Conservation (phyloP, 1,284 basidiomycete species). For the Cutaneotrichosporon spelunceum region DNA sequence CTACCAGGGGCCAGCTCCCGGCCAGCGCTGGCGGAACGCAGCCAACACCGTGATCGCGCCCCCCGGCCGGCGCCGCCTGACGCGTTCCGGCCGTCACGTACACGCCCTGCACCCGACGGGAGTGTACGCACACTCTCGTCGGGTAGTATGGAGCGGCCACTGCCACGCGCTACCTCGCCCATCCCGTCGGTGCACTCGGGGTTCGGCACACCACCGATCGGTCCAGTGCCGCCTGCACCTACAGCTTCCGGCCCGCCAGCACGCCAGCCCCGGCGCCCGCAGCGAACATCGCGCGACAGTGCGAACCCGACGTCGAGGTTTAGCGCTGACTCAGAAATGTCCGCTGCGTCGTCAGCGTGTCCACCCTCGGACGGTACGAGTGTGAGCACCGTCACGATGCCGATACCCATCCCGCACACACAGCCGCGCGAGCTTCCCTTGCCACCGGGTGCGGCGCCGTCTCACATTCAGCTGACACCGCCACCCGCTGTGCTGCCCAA, state of each 20-base stretch:
- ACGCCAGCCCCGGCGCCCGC: not conserved
- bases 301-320: constrained; percentile 35
- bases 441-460: not conserved
- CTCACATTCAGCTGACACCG: not conserved
- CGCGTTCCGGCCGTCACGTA: constrained; percentile 48
- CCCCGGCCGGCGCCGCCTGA: constrained; percentile 46
- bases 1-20: constrained; percentile 11
- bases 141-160: not conserved
- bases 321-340: constrained; percentile 43
- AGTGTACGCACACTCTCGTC: not conserved
- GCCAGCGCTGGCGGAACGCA: constrained; percentile 35
- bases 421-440: not conserved
- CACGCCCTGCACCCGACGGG: constrained; percentile 9
- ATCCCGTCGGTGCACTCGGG: not conserved
- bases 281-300: not conserved
- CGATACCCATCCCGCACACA: not conserved
- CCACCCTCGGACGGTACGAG: constrained; percentile 2
- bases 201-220: constrained; percentile 26
- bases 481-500: not conserved
- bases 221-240: constrained; percentile 32
- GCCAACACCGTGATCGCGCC: constrained; percentile 2
- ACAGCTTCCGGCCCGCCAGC: not conserved
- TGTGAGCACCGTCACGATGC: not conserved
- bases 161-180: not conserved
- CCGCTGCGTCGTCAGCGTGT: constrained; percentile 7